Conservation (phyloP, 306 rosid species). For the Vachellia collinsii region DNA sequence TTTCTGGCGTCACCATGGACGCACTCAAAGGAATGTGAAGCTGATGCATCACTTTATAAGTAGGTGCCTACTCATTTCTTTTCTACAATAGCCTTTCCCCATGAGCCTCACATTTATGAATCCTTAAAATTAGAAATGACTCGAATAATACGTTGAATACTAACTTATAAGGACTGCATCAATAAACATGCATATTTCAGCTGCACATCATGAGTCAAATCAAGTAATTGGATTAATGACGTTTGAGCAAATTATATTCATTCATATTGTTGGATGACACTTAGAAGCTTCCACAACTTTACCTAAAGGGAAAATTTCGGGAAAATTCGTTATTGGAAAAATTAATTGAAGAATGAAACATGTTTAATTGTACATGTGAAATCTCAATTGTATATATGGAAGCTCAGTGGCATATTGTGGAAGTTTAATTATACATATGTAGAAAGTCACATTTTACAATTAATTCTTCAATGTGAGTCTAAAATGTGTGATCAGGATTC, state of each 20-base stretch:
- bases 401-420: too few relatives aligned
- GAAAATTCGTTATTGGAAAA: too few relatives aligned
- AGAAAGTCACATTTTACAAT: too few relatives aligned
- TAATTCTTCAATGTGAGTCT: too few relatives aligned
- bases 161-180: not conserved
- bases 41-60: not conserved
- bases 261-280: not conserved
- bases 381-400: too few relatives aligned
- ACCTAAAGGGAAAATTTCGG: conserved; percentile 1
- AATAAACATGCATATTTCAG: not conserved
- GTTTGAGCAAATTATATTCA: conserved; percentile 3
- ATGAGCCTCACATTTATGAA: not conserved
- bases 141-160: not conserved
- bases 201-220: not conserved
- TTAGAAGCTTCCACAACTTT: not conserved
- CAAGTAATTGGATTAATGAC: not conserved
- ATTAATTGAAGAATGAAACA: too few relatives aligned
- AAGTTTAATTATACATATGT: too few relatives aligned
- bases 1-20: conserved; percentile 1
- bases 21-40: conserved; percentile 1
- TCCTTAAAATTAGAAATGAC: not conserved
- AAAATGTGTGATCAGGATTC: too few relatives aligned
- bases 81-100: not conserved
- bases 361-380: too few relatives aligned
- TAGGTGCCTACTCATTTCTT: not conserved